phyloP scores from a whole-genome alignment of 257 asterid genomes.

The Plantago ovata region DNA sequence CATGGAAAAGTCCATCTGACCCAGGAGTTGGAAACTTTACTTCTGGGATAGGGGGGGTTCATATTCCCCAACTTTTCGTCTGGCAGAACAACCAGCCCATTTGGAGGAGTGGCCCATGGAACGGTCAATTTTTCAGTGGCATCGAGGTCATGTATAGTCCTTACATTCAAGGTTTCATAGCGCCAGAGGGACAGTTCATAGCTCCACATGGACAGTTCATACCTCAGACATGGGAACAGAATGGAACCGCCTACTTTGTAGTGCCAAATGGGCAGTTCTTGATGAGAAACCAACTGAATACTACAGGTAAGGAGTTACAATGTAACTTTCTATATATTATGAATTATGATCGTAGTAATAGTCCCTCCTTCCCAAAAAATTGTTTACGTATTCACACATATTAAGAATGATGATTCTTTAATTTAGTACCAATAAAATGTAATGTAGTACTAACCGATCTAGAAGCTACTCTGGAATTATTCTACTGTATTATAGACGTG shows the following conservation, averaged over 20 bases:
- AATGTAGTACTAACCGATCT: too few relatives aligned
- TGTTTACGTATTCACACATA: too few relatives aligned
- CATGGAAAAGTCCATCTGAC: conserved; percentile 18
- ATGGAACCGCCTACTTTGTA: conserved; percentile 2
- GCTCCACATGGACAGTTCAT: conserved; percentile 9
- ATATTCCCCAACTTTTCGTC: conserved; percentile 10
- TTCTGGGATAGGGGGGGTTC: background rate
- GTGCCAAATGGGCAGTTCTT: conserved; percentile 9
- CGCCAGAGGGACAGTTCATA: background rate
- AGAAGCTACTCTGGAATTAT: too few relatives aligned
- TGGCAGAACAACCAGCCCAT: conserved; percentile 18
- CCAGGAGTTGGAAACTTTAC: conserved; percentile 22
- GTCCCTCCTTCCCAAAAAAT: background rate
- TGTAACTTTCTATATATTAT: background rate
- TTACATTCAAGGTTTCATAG: conserved; percentile 8
- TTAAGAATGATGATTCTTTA: too few relatives aligned
- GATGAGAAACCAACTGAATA: background rate
- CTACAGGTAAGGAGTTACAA: background rate
- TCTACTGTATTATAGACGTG: too few relatives aligned
- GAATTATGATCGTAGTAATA: background rate
- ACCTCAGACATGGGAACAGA: background rate
- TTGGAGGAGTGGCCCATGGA: conserved; percentile 21
- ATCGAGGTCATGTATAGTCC: conserved; percentile 22
- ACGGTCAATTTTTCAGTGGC: conserved; percentile 19
- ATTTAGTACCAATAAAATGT: too few relatives aligned